Evolutionary conservation across 192 early-diverging fungal species (phyloP).

Genomic region (Rhizophagus clarus): DNA sequence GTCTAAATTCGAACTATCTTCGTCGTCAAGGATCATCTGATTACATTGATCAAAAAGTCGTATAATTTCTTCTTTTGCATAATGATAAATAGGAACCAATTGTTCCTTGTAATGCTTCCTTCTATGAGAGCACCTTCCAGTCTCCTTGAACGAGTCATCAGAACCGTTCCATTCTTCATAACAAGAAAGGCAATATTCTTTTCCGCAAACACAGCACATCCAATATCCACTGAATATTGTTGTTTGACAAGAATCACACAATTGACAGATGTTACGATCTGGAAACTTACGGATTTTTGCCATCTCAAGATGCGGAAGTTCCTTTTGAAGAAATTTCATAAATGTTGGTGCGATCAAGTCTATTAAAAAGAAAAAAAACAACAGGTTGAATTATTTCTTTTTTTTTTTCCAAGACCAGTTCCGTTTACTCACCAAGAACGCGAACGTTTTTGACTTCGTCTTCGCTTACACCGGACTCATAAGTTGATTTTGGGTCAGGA

Average conservation of each 20-base stretch:
- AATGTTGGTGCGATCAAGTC: slow-evolving; percentile 12
- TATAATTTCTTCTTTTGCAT: neutral
- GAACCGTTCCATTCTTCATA: slow-evolving; percentile 10
- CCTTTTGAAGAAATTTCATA: neutral
- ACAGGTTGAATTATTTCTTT: neutral
- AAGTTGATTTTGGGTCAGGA: neutral
- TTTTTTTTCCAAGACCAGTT: neutral
- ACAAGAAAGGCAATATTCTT: slow-evolving; percentile 1
- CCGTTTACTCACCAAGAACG: neutral
- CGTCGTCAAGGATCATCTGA: neutral
- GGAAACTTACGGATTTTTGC: neutral
- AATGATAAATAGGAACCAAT: slow-evolving; percentile 13
- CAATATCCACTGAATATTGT: slow-evolving; percentile 25
- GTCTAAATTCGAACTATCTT: neutral
- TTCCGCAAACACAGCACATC: slow-evolving; percentile 20
- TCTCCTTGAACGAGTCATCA: neutral
- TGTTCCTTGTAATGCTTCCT: neutral
- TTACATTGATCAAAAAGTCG: neutral
- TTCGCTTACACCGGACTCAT: neutral
- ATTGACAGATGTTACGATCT: neutral
- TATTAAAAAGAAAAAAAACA: neutral
- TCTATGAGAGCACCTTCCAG: neutral
- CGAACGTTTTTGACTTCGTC: neutral
- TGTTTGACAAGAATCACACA: neutral
- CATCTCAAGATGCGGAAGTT: neutral